Conservation (phyloP, 1,284 basidiomycete species). For the Heterobasidion irregulare region DNA sequence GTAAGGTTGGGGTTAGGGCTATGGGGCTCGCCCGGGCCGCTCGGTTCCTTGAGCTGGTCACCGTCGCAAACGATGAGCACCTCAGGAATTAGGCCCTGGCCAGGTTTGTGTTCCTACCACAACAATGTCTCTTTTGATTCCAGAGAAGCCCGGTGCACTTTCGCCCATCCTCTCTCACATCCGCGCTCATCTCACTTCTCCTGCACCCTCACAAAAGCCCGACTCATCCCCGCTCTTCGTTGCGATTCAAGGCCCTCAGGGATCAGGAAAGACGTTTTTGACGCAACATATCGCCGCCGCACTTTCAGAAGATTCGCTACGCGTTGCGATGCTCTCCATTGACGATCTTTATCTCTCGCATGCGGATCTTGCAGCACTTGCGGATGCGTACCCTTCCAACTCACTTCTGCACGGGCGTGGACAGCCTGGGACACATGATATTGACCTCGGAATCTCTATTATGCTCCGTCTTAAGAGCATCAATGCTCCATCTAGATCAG, state of each 20-base stretch:
- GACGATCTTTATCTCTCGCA: conserved; percentile 85
- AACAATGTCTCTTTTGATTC: not conserved
- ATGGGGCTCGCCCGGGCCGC: too few relatives aligned
- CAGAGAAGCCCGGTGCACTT: not conserved
- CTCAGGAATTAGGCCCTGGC: not conserved
- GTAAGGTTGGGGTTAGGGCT: too few relatives aligned
- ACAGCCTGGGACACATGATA: conserved; percentile 84
- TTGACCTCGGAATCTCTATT: conserved; percentile 49
- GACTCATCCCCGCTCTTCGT: conserved; percentile 52
- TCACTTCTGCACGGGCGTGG: conserved; percentile 69
- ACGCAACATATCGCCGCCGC: conserved; percentile 44
- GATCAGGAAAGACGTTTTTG: conserved; percentile 75
- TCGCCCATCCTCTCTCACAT: conserved; percentile 22
- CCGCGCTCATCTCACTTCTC: conserved; percentile 33
- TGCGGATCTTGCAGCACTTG: conserved; percentile 43
- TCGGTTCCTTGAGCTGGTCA: not conserved
- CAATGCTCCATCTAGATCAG: conserved; percentile 19
- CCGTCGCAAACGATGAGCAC: not conserved
- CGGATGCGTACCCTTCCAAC: conserved; percentile 48
- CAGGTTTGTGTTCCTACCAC: not conserved
- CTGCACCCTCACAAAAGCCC: conserved; percentile 22
- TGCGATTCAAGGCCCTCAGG: conserved; percentile 83
- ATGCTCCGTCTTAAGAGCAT: conserved; percentile 43
- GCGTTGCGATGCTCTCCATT: conserved; percentile 65
- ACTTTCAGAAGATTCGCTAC: conserved; percentile 39